Conservation (phyloP, 768 basidiomycete species). For the Psilocybe azurescens region DNA sequence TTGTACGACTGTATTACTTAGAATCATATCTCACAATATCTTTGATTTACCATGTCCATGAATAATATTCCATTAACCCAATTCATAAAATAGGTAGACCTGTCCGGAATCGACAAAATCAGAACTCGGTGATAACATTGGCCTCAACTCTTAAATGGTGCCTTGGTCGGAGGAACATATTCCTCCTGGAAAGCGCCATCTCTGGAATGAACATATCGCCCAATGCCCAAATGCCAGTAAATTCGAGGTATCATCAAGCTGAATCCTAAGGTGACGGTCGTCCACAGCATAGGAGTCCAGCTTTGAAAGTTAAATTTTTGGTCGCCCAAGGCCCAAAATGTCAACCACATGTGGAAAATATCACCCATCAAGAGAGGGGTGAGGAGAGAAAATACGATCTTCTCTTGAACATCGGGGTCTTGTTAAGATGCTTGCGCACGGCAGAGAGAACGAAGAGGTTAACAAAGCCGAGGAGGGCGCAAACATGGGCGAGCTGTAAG, state of each 20-base stretch:
- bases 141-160: slow-evolving; percentile 5
- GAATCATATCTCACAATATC: slow-evolving; percentile 12
- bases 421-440: slow-evolving; percentile 61
- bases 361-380: slow-evolving; percentile 76
- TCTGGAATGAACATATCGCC: slow-evolving; percentile 71
- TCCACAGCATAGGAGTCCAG: slow-evolving; percentile 77
- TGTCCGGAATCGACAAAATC: neutral
- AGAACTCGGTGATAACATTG: neutral
- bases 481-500: slow-evolving; percentile 79
- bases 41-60: slow-evolving; percentile 16
- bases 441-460: slow-evolving; percentile 72
- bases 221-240: slow-evolving; percentile 78
- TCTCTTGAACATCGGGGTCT: slow-evolving; percentile 71
- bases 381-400: slow-evolving; percentile 65
- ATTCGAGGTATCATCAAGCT: slow-evolving; percentile 71
- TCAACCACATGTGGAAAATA: slow-evolving; percentile 66
- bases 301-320: slow-evolving; percentile 60
- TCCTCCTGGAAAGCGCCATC: slow-evolving; percentile 46
- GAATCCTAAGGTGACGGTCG: slow-evolving; percentile 65
- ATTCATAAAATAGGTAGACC: neutral
- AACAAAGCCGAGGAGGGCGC: slow-evolving; percentile 72
- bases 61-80: slow-evolving; percentile 11
- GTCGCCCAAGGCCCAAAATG: slow-evolving; percentile 80
- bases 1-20: neutral
- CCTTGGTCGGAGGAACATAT: slow-evolving; percentile 9